A percentile compares a stretch with the other conserved stretches of the same genome.
phyloP scores from a whole-genome alignment of 352 stramenopile genomes.

The Phytophthora boehmeriae region DNA sequence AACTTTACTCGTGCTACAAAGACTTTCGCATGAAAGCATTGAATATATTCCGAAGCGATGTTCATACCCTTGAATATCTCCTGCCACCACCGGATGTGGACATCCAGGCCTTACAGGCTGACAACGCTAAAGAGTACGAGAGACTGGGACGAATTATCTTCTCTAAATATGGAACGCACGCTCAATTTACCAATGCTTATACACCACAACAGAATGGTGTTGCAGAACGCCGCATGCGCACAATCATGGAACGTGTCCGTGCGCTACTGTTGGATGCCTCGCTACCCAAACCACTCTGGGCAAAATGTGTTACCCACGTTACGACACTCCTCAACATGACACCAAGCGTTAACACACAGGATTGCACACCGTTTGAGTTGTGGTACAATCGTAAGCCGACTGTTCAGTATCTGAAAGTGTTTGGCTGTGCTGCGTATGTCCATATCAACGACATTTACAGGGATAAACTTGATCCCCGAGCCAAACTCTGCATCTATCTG shows the following conservation, averaged over 20 bases:
- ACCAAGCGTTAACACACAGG: neutral
- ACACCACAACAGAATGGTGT: neutral
- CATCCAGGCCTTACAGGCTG: neutral
- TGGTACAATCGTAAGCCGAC: neutral
- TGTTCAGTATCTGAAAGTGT: neutral
- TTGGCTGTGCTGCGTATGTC: too few species aligned
- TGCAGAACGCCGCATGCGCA: neutral
- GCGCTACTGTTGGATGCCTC: too few species aligned
- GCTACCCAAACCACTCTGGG: too few species aligned
- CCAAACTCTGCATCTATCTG: neutral
- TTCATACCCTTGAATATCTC: neutral
- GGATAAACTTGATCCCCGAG: neutral
- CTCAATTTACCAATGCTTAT: neutral
- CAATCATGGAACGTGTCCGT: too few species aligned
- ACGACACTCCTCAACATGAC: too few species aligned
- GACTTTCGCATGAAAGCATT: too few species aligned
- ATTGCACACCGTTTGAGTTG: neutral
- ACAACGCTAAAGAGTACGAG: too few species aligned
- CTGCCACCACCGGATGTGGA: neutral
- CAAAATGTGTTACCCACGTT: too few species aligned
- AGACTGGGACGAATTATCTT: too few species aligned
- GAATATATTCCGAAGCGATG: too few species aligned
- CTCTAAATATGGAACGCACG: too few species aligned
- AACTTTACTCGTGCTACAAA: neutral
- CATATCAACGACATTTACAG: too few species aligned